Evolutionary conservation across 2,329 filamentous ascomycete species (phyloP).

Genomic region (Botrytis tulipae): DNA sequence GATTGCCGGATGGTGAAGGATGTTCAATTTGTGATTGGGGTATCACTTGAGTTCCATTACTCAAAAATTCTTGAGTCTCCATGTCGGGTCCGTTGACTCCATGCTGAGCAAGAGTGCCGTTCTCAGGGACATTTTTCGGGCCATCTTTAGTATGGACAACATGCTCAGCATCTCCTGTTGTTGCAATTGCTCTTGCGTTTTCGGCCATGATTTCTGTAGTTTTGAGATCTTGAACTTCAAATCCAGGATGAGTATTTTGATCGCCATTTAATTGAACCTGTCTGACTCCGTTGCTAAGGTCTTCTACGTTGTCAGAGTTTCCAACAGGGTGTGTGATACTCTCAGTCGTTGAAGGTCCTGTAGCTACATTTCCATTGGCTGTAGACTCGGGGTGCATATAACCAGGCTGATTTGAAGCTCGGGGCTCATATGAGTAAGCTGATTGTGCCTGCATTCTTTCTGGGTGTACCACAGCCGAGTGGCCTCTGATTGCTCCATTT

Average conservation of each 20-base stretch:
- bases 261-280: conserved; percentile 19
- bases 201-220: conserved; percentile 26
- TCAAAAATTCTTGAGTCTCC: conserved; percentile 31
- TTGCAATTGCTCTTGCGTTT: conserved; percentile 29
- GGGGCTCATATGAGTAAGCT: conserved; percentile 27
- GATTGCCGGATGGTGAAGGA: conserved; percentile 24
- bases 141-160: conserved; percentile 24
- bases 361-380: conserved; percentile 6
- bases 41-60: conserved; percentile 30
- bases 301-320: background rate
- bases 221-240: conserved; percentile 26
- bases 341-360: conserved; percentile 28
- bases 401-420: conserved; percentile 26
- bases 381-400: background rate
- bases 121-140: conserved; percentile 12
- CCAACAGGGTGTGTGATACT: conserved; percentile 24
- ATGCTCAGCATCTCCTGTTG: conserved; percentile 33
- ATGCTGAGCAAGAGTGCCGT: background rate
- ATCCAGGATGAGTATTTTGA: conserved; percentile 19
- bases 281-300: conserved; percentile 16
- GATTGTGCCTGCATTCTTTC: conserved; percentile 23
- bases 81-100: conserved; percentile 26
- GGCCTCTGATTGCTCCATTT: conserved; percentile 37
- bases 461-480: conserved; percentile 29
- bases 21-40: conserved; percentile 30